Percentiles rank a stretch among this genome's conserved stretches.
These are phyloP conservation scores for Calvatia gigantea DNA, from an alignment of 768 basidiomycete genomes.

Conservation along the genomic window DNA sequence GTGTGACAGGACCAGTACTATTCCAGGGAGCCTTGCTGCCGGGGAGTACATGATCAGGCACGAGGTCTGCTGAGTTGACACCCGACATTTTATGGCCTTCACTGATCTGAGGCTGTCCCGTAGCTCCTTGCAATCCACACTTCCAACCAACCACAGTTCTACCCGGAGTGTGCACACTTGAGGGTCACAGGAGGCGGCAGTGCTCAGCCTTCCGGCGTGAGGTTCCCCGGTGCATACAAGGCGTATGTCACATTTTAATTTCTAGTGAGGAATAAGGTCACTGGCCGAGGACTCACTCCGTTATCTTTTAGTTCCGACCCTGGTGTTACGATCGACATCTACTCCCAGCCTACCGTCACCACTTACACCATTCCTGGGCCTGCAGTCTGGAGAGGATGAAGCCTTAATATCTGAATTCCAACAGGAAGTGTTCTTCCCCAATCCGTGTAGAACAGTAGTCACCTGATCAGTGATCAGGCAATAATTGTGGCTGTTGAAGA, in stretches of 20 bases:
- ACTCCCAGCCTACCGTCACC: constrained; percentile 25
- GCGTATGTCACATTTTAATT: background rate
- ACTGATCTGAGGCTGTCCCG: constrained; percentile 21
- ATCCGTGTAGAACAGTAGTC: too few species aligned
- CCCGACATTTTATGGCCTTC: constrained; percentile 24
- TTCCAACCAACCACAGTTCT: constrained; percentile 37
- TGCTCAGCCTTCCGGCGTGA: constrained; percentile 29
- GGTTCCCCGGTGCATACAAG: constrained; percentile 28
- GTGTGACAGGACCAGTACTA: constrained; percentile 23
- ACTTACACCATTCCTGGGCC: constrained; percentile 34
- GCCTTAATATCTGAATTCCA: background rate
- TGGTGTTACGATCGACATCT: constrained; percentile 35
- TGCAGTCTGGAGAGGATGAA: constrained; percentile 21
- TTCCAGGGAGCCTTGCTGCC: constrained; percentile 29
- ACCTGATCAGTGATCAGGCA: background rate
- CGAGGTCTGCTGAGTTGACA: constrained; percentile 26
- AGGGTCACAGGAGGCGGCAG: constrained; percentile 33
- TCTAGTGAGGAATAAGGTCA: too few species aligned
- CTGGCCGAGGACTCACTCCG: too few species aligned
- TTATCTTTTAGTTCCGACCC: constrained; percentile 31
- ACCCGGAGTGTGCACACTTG: constrained; percentile 37
- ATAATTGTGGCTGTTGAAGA: background rate
- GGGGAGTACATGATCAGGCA: constrained; percentile 39
- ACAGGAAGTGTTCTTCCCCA: too few species aligned
- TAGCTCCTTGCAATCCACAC: constrained; percentile 35